Percentiles rank a stretch among this genome's conserved stretches.
Evolutionary conservation across 176 grass and related monocot genomes (phyloP).

Genomic region (Triticum dicoccoides): DNA sequence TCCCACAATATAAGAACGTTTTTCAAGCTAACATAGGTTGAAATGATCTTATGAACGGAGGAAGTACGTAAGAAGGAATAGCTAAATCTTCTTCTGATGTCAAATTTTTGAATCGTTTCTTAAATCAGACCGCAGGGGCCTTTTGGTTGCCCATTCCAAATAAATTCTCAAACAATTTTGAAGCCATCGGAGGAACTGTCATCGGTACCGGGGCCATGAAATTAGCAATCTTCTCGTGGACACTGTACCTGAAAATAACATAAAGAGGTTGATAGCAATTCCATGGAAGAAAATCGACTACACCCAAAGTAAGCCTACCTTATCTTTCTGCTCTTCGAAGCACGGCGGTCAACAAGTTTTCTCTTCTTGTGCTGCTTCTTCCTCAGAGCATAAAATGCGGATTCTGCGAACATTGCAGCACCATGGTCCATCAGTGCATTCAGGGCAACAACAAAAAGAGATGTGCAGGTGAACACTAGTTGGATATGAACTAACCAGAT

Average conservation of each 20-base stretch:
- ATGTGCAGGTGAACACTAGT: not conserved
- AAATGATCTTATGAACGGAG: too few species aligned
- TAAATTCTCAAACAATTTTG: conserved; percentile 54
- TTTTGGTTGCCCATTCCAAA: conserved; percentile 51
- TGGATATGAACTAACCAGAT: conserved; percentile 55
- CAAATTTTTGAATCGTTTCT: not conserved
- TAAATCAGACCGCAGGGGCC: not conserved
- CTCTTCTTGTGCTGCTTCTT: conserved; percentile 77
- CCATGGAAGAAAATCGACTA: not conserved
- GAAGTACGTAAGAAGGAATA: not conserved
- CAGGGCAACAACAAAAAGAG: not conserved
- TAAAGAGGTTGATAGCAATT: not conserved
- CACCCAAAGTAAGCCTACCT: conserved; percentile 31
- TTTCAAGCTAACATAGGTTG: too few species aligned
- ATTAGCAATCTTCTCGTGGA: conserved; percentile 86
- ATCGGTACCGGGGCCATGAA: conserved; percentile 60
- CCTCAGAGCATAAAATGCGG: conserved; percentile 56
- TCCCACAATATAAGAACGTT: too few species aligned
- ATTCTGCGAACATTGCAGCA: conserved; percentile 46
- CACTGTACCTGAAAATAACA: conserved; percentile 54
- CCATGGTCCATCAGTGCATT: not conserved
- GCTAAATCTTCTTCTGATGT: not conserved
- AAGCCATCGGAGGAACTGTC: too few species aligned
- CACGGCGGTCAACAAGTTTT: conserved; percentile 65
- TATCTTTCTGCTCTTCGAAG: conserved; percentile 93